These are phyloP conservation scores for Phaeoacremonium minimum DNA, from an alignment of 2,329 filamentous ascomycete species.

Conservation along the genomic window DNA sequence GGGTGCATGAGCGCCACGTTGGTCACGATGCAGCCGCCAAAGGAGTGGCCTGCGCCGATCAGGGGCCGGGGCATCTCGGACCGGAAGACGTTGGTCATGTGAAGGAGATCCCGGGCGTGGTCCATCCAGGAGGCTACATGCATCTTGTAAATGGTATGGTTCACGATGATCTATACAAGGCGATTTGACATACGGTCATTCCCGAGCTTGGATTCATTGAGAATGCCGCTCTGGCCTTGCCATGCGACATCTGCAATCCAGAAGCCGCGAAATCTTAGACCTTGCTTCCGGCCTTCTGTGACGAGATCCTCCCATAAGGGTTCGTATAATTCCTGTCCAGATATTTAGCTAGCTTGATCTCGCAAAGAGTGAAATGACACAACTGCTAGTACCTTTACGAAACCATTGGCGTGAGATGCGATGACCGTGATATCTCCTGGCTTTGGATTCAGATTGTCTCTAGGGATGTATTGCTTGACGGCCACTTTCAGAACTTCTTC, in stretches of 20 bases:
- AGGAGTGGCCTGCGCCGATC: slow-evolving; percentile 83
- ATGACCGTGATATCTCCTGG: slow-evolving; percentile 82
- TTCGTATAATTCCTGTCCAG: slow-evolving; percentile 76
- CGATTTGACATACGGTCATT: slow-evolving; percentile 79
- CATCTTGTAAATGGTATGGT: slow-evolving; percentile 63
- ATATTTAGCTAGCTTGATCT: too few relatives aligned
- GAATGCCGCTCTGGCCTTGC: slow-evolving; percentile 72
- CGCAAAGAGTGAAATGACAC: too few relatives aligned
- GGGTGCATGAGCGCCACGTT: slow-evolving; percentile 75
- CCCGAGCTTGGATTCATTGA: slow-evolving; percentile 74
- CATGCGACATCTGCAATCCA: slow-evolving; percentile 90
- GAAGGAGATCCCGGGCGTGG: slow-evolving; percentile 76
- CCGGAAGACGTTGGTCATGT: slow-evolving; percentile 82
- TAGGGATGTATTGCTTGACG: slow-evolving; percentile 84
- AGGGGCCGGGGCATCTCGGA: slow-evolving; percentile 75
- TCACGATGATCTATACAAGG: slow-evolving; percentile 72
- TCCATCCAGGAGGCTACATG: slow-evolving; percentile 75
- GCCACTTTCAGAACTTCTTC: slow-evolving; percentile 70
- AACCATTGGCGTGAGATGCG: slow-evolving; percentile 85
- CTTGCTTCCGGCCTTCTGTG: slow-evolving; percentile 47
- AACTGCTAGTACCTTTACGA: slow-evolving; percentile 80
- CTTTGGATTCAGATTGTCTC: slow-evolving; percentile 62
- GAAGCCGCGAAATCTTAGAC: slow-evolving; percentile 72
- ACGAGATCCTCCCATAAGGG: slow-evolving; percentile 84
- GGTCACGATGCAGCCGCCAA: slow-evolving; percentile 72